These are phyloP conservation scores for Buddleja alternifolia DNA, from an alignment of 257 asterid genomes.

Conservation along the genomic window DNA sequence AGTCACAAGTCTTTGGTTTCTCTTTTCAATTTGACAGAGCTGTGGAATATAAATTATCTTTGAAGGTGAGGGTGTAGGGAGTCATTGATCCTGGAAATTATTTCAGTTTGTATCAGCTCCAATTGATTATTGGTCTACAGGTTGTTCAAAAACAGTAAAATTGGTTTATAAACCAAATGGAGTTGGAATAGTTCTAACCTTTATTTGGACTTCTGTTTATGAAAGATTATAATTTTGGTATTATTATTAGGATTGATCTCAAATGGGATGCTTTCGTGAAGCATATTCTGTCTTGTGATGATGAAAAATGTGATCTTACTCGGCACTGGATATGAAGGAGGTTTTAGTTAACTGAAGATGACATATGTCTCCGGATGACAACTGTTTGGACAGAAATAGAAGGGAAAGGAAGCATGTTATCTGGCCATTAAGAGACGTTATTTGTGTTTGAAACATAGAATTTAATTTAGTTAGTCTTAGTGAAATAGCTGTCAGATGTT, in stretches of 20 bases:
- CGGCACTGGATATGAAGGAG: neutral
- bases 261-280: neutral
- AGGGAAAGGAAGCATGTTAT: neutral
- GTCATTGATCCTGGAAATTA: no score
- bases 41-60: slow-evolving; percentile 1
- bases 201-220: no score
- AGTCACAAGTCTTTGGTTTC: neutral
- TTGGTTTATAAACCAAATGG: neutral
- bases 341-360: neutral
- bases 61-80: neutral
- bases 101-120: neutral
- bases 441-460: neutral
- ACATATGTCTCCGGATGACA: slow-evolving; percentile 2
- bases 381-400: neutral
- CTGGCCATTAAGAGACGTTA: slow-evolving; percentile 11
- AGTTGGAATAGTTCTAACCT: no score
- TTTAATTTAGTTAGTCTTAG: neutral
- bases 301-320: neutral
- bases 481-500: neutral
- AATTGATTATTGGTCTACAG: neutral
- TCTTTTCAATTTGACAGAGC: neutral
- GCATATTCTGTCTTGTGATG: neutral
- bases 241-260: neutral
- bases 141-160: neutral
- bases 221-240: no score